A percentile compares a stretch with the other conserved stretches of the same genome.
Conservation (phyloP, 2,329 filamentous ascomycete species). For the Arachnomyces sp. region DNA sequence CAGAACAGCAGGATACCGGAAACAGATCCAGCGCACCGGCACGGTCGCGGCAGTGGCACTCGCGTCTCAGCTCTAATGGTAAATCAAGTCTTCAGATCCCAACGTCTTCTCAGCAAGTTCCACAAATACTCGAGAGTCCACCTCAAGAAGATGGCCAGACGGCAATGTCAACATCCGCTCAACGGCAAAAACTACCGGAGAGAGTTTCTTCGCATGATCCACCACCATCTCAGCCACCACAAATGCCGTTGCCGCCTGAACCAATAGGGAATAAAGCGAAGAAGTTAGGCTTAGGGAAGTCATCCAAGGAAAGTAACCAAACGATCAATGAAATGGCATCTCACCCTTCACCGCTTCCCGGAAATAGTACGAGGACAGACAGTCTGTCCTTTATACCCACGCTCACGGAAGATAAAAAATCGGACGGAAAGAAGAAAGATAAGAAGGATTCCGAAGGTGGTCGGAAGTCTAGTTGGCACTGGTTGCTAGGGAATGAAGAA, state of each 20-base stretch:
- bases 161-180: constrained; percentile 22
- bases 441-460: constrained; percentile 66
- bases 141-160: constrained; percentile 36
- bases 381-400: constrained; percentile 74
- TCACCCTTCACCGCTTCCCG: constrained; percentile 61
- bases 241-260: constrained; percentile 21
- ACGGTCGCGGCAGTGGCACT: constrained; percentile 46
- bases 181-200: constrained; percentile 37
- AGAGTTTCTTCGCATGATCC: constrained; percentile 44
- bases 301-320: constrained; percentile 28
- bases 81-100: constrained; percentile 48
- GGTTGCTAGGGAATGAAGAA: constrained; percentile 69
- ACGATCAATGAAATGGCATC: constrained; percentile 59
- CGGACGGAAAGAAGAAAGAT: constrained; percentile 59
- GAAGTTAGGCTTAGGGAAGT: constrained; percentile 24
- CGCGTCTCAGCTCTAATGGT: constrained; percentile 49
- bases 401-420: constrained; percentile 63
- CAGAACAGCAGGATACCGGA: constrained; percentile 23
- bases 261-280: constrained; percentile 22
- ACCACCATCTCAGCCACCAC: constrained; percentile 42
- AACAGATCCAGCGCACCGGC: constrained; percentile 26
- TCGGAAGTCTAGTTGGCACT: constrained; percentile 70
- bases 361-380: constrained; percentile 65
- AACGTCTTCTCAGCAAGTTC: constrained; percentile 41
- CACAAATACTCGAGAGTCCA: constrained; percentile 59